A percentile compares a stretch with the other conserved stretches of the same genome.
These are phyloP conservation scores for Cercospora sp. DNA, from an alignment of 2,329 filamentous ascomycete genomes.

Conservation along the genomic window DNA sequence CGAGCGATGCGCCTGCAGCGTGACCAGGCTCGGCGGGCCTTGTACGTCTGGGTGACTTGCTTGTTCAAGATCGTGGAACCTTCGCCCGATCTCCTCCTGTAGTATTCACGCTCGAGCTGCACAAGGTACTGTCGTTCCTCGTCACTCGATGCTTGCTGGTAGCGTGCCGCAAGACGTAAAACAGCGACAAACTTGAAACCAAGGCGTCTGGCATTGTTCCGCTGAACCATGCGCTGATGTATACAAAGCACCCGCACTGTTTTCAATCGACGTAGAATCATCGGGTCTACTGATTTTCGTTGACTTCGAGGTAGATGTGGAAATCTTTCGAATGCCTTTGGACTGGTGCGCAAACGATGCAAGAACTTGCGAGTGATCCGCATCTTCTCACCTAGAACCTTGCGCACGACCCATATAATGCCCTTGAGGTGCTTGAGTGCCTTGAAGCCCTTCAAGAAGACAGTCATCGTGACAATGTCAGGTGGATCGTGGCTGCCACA, in stretches of 20 bases:
- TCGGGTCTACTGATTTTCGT: not conserved
- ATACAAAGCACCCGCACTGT: not conserved
- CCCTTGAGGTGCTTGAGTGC: conserved; percentile 25
- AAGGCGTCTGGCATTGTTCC: not conserved
- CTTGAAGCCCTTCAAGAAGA: conserved; percentile 37
- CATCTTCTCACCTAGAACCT: conserved; percentile 33
- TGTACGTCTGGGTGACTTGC: not conserved
- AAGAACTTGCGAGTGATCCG: conserved; percentile 34
- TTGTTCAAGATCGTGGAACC: not conserved
- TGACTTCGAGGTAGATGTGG: not conserved
- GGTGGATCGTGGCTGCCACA: conserved; percentile 28
- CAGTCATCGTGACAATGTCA: conserved; percentile 36
- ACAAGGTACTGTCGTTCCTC: not conserved
- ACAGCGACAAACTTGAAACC: conserved; percentile 4
- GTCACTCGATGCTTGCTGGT: not conserved
- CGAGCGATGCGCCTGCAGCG: not conserved
- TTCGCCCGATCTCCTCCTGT: not conserved
- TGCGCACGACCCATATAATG: conserved; percentile 33
- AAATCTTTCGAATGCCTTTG: conserved; percentile 2
- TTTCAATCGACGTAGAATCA: not conserved
- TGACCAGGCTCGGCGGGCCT: not conserved
- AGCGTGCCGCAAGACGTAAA: not conserved
- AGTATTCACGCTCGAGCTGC: not conserved
- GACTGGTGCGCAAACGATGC: not conserved
- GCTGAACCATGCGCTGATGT: not conserved